These are phyloP conservation scores for Guadua angustifolia DNA, from an alignment of 176 grass and related monocot genomes.

Conservation along the genomic window DNA sequence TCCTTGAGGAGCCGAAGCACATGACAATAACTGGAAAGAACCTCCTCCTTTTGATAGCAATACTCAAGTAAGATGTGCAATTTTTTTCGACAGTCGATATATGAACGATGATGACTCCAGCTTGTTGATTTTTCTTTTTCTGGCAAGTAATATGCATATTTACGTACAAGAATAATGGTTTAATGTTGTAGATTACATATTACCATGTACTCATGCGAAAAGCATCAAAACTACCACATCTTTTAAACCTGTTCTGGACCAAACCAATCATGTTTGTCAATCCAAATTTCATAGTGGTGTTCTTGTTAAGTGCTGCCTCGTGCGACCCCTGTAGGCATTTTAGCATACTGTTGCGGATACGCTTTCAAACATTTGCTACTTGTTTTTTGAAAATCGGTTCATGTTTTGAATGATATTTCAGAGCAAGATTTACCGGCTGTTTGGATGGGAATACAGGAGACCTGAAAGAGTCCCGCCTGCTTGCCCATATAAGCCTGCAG, in stretches of 20 bases:
- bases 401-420: slow-evolving; percentile 19
- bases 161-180: neutral
- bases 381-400: neutral
- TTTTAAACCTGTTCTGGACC: neutral
- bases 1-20: neutral
- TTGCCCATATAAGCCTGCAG: slow-evolving; percentile 82
- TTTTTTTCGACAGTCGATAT: neutral
- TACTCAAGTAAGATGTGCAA: neutral
- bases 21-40: neutral
- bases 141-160: neutral
- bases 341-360: neutral
- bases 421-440: slow-evolving; percentile 79
- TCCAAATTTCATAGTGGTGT: neutral
- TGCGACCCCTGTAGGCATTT: neutral
- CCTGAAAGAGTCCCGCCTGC: slow-evolving; percentile 77
- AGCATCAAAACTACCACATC: neutral
- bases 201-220: neutral
- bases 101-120: too few relatives aligned
- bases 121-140: neutral
- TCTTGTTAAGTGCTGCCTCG: neutral
- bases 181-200: neutral
- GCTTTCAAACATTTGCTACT: neutral
- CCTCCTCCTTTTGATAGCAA: neutral
- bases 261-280: neutral
- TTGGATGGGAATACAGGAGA: slow-evolving; percentile 96